Percentiles rank a stretch among this genome's conserved stretches.
phyloP scores from a whole-genome alignment of 2,329 filamentous ascomycete species.

The Ophiostoma pallidulum region DNA sequence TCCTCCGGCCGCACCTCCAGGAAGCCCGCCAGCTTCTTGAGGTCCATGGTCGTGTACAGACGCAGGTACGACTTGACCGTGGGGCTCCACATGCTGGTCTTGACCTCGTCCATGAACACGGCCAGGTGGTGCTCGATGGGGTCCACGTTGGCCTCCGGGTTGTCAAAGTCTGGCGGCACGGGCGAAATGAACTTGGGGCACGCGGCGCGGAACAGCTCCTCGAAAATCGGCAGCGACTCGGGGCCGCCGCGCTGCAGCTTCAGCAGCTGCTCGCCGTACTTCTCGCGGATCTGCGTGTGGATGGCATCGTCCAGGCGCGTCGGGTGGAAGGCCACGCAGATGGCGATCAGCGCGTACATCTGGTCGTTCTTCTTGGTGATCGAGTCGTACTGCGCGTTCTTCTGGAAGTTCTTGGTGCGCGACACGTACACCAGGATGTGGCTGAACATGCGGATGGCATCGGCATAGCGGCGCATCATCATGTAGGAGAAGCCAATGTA shows the following conservation, averaged over 20 bases:
- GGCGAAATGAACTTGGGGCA: slow-evolving; percentile 99
- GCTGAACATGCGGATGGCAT: slow-evolving; percentile 99
- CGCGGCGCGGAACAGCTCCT: slow-evolving; percentile 95
- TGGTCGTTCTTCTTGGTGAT: slow-evolving; percentile 99
- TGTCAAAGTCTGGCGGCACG: slow-evolving; percentile 93
- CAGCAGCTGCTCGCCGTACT: slow-evolving; percentile 97
- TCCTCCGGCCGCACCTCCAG: slow-evolving; percentile 95
- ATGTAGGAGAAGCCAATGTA: slow-evolving; percentile 99
- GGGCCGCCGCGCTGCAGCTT: slow-evolving; percentile 94
- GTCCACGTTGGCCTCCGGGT: slow-evolving; percentile 91
- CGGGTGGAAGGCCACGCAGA: slow-evolving; percentile 96
- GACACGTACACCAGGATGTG: slow-evolving; percentile 99
- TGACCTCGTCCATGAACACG: slow-evolving; percentile 99
- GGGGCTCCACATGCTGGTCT: slow-evolving; percentile 97
- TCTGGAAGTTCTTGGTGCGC: slow-evolving; percentile 99
- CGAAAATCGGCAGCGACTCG: slow-evolving; percentile 90
- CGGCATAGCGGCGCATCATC: slow-evolving; percentile 99
- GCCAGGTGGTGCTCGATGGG: slow-evolving; percentile 93
- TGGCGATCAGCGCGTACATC: slow-evolving; percentile 98
- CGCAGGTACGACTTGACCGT: slow-evolving; percentile 98
- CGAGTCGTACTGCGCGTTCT: slow-evolving; percentile 95
- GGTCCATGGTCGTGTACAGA: slow-evolving; percentile 98
- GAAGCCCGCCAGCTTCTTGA: slow-evolving; percentile 96
- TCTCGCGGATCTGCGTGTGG: slow-evolving; percentile 94
- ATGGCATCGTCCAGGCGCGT: slow-evolving; percentile 97